Evolutionary conservation across 2,329 filamentous ascomycete genomes (phyloP).

Genomic region (Aspergillus persii): DNA sequence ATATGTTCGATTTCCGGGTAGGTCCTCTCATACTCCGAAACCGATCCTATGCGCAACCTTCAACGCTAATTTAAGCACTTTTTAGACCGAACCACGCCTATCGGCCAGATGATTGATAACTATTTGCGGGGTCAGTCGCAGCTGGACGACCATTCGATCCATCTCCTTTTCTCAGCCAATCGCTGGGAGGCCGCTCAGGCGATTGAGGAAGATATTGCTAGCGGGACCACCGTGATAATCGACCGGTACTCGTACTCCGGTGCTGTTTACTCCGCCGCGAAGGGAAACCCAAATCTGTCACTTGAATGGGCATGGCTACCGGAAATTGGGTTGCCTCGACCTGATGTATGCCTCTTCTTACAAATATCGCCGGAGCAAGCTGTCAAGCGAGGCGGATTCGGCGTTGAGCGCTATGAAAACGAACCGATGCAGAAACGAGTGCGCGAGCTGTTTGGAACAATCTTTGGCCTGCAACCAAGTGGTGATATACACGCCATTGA

Average conservation of each 20-base stretch:
- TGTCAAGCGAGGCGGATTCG: constrained; percentile 77
- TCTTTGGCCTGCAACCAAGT: constrained; percentile 49
- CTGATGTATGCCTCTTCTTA: constrained; percentile 84
- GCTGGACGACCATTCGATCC: constrained; percentile 84
- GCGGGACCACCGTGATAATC: constrained; percentile 74
- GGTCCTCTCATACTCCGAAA: not conserved
- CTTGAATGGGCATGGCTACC: constrained; percentile 80
- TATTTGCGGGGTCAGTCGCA: constrained; percentile 72
- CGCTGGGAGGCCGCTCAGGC: constrained; percentile 67
- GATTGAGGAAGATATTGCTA: constrained; percentile 51
- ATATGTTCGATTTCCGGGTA: constrained; percentile 66
- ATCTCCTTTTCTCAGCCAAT: constrained; percentile 87
- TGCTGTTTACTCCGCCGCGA: constrained; percentile 88
- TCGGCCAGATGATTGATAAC: constrained; percentile 80
- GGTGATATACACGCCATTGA: constrained; percentile 56
- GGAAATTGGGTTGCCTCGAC: constrained; percentile 80
- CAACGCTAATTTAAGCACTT: constrained; percentile 8
- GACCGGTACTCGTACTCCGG: constrained; percentile 96
- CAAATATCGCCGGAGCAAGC: constrained; percentile 74
- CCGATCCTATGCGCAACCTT: constrained; percentile 1
- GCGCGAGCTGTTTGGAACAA: constrained; percentile 64
- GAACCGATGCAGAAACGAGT: constrained; percentile 79
- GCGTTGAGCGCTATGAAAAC: constrained; percentile 84
- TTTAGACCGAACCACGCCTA: constrained; percentile 75
- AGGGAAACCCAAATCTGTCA: constrained; percentile 66